Percentiles rank a stretch among this genome's conserved stretches.
These are phyloP conservation scores for Puccinia sorghi DNA, from an alignment of 1,284 basidiomycete genomes.

Conservation along the genomic window DNA sequence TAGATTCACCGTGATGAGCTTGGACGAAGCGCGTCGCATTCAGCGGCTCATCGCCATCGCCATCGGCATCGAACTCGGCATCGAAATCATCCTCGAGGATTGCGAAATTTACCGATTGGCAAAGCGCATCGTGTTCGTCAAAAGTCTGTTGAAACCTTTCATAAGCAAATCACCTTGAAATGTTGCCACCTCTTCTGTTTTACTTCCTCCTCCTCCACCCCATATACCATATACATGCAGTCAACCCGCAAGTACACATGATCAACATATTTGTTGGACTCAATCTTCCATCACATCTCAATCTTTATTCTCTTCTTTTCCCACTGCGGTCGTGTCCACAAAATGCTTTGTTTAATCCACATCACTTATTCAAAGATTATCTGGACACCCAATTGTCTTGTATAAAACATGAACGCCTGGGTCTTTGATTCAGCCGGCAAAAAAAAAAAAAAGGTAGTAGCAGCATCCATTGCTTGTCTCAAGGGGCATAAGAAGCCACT, in stretches of 20 bases:
- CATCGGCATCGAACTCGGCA: conserved; percentile 82
- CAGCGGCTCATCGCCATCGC: conserved; percentile 73
- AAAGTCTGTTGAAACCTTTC: conserved; percentile 64
- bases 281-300: too few relatives aligned
- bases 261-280: background rate
- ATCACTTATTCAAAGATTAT: too few relatives aligned
- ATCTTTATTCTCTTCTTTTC: too few relatives aligned
- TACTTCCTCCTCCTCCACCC: background rate
- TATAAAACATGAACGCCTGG: too few relatives aligned
- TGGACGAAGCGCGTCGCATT: conserved; percentile 83
- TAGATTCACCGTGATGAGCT: conserved; percentile 92
- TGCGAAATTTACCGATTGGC: conserved; percentile 82
- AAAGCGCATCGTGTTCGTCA: conserved; percentile 77
- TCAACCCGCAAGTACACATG: background rate
- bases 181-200: background rate
- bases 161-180: background rate
- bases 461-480: too few relatives aligned
- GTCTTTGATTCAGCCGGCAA: too few relatives aligned
- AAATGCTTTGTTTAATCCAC: too few relatives aligned
- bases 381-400: too few relatives aligned
- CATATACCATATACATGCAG: background rate
- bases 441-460: too few relatives aligned
- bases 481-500: too few relatives aligned
- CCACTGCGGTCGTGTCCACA: too few relatives aligned
- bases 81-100: conserved; percentile 87